These are phyloP conservation scores for Pholiota microspora DNA, from an alignment of 768 basidiomycete species.

Conservation along the genomic window DNA sequence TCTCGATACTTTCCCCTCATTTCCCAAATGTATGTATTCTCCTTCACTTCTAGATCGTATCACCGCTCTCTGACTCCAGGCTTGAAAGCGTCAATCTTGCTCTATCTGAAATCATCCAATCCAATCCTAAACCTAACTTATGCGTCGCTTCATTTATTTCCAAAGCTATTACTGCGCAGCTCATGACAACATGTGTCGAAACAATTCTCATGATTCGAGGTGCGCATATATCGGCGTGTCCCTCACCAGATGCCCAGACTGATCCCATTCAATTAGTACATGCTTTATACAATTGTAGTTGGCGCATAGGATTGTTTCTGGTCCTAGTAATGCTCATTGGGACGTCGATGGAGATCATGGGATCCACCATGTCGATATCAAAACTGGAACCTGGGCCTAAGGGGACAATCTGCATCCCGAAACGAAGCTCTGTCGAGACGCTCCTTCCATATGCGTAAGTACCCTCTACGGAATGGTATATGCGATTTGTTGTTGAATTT, in stretches of 20 bases:
- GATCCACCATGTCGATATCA: slow-evolving; percentile 1
- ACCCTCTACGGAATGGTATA: background rate
- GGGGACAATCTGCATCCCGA: slow-evolving; percentile 8
- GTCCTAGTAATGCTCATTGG: slow-evolving; percentile 4
- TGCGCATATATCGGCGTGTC: background rate
- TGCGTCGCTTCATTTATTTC: slow-evolving; percentile 5
- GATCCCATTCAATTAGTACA: slow-evolving; percentile 2
- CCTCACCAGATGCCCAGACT: background rate
- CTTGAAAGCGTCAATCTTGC: slow-evolving; percentile 6
- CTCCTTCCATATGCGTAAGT: slow-evolving; percentile 3
- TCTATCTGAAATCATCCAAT: slow-evolving; percentile 5
- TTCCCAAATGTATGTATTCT: slow-evolving; percentile 6
- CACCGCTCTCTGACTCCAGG: background rate
- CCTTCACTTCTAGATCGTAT: background rate
- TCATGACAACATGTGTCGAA: slow-evolving; percentile 13
- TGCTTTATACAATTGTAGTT: slow-evolving; percentile 11
- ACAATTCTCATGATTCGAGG: slow-evolving; percentile 2
- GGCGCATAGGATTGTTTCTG: slow-evolving; percentile 2
- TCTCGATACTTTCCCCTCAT: slow-evolving; percentile 11
- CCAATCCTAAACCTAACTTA: background rate
- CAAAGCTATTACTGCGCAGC: slow-evolving; percentile 8
- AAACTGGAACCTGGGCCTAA: background rate
- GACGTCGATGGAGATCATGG: slow-evolving; percentile 3
- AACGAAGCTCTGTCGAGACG: background rate
- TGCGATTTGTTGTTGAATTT: background rate